A percentile compares a stretch with the other conserved stretches of the same genome.
Conservation (phyloP, 1,139 yeast species). For the Eremothecium sinecaudum region DNA sequence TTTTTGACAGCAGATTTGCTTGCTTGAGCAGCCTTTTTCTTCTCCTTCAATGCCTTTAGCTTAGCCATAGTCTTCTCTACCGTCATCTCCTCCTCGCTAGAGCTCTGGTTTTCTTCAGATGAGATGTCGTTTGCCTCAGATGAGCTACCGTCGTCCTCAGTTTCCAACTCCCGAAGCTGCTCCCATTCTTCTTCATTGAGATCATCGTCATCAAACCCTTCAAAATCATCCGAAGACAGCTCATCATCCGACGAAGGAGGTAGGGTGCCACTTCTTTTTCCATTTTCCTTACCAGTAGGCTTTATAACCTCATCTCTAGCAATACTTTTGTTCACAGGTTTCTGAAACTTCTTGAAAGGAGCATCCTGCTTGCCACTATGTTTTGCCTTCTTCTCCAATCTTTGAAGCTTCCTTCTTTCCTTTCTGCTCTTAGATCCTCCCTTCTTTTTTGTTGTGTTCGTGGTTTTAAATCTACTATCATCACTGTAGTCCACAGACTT, state of each 20-base stretch:
- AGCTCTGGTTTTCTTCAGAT: constrained; percentile 8
- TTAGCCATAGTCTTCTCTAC: constrained; percentile 35
- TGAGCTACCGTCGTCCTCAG: constrained; percentile 29
- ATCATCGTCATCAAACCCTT: constrained; percentile 34
- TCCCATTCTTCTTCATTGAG: constrained; percentile 38
- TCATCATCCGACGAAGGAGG: constrained; percentile 40
- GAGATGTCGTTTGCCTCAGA: constrained; percentile 18
- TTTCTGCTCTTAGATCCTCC: constrained; percentile 22
- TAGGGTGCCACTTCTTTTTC: constrained; percentile 6
- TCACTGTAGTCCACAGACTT: constrained; percentile 37
- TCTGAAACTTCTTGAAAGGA: no score
- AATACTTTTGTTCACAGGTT: constrained; percentile 1
- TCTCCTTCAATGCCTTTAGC: constrained; percentile 35
- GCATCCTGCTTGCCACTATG: background rate
- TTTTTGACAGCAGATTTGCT: constrained; percentile 3
- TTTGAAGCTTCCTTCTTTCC: constrained; percentile 28
- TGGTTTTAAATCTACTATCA: constrained; percentile 21
- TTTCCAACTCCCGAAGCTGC: constrained; percentile 32
- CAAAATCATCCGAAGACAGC: constrained; percentile 40
- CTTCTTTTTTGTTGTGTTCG: constrained; percentile 15
- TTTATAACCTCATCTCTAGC: background rate
- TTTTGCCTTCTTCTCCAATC: constrained; percentile 24
- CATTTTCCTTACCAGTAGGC: constrained; percentile 2
- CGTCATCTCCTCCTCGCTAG: constrained; percentile 12
- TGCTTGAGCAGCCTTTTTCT: background rate